Evolutionary conservation across 2,329 filamentous ascomycete species (phyloP).

Genomic region (Teratosphaeria viscida): DNA sequence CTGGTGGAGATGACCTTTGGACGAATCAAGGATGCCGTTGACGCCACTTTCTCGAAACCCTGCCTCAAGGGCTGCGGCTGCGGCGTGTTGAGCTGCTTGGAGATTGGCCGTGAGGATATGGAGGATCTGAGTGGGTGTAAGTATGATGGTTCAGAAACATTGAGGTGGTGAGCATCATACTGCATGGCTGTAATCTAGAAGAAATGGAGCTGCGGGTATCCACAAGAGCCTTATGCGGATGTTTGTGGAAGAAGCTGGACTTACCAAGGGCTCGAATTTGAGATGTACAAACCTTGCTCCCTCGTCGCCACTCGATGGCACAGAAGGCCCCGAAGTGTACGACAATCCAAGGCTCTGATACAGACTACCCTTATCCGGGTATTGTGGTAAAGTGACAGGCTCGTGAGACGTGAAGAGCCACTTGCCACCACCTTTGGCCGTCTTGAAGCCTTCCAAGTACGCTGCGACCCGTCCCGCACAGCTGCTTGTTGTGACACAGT

Average conservation of each 20-base stretch:
- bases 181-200: not conserved
- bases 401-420: constrained; percentile 90
- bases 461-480: constrained; percentile 82
- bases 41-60: constrained; percentile 89
- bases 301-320: constrained; percentile 1
- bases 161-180: not conserved
- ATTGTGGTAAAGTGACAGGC: constrained; percentile 37
- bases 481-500: constrained; percentile 84
- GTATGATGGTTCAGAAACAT: not conserved
- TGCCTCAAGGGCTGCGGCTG: constrained; percentile 65
- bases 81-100: constrained; percentile 61
- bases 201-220: not conserved
- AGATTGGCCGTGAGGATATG: constrained; percentile 73
- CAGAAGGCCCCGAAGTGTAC: not conserved
- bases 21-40: constrained; percentile 14
- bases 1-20: not conserved
- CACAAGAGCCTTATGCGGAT: not conserved
- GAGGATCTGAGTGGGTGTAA: constrained; percentile 54
- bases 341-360: constrained; percentile 11
- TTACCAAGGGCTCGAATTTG: constrained; percentile 91
- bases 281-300: constrained; percentile 54
- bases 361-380: constrained; percentile 8
- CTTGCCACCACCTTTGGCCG: constrained; percentile 73
- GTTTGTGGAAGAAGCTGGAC: constrained; percentile 19
- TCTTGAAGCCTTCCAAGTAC: constrained; percentile 61